Evolutionary conservation across 768 basidiomycete genomes (phyloP).

Genomic region (Trametes villosa): DNA sequence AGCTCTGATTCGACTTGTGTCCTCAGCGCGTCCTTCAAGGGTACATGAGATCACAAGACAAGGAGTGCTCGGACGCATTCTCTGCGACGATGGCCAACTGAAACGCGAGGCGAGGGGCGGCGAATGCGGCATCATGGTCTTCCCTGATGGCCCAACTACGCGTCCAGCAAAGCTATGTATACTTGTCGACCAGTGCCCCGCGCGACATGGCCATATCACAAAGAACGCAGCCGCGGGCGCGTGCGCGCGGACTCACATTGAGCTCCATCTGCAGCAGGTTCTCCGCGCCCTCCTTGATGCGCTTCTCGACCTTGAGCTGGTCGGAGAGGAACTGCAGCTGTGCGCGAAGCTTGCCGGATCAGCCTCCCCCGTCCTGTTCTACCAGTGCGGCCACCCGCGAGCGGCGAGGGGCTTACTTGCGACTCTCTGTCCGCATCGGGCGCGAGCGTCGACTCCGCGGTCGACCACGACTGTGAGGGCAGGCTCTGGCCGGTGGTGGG

Average conservation of each 20-base stretch:
- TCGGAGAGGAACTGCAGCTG: conserved; percentile 67
- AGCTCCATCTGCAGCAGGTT: conserved; percentile 76
- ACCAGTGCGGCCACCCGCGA: neutral
- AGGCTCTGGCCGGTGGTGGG: conserved; percentile 8
- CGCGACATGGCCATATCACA: neutral
- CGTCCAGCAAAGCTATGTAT: neutral
- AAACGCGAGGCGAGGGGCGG: too few species aligned
- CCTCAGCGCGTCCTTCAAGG: conserved; percentile 62
- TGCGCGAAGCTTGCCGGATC: neutral
- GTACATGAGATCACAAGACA: neutral
- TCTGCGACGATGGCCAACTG: neutral
- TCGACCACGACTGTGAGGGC: neutral
- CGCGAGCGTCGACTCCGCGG: neutral
- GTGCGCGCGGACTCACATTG: conserved; percentile 42
- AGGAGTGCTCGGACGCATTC: neutral
- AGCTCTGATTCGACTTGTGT: conserved; percentile 78
- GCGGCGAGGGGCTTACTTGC: conserved; percentile 2
- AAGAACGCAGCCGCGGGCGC: neutral
- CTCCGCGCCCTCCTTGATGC: conserved; percentile 92
- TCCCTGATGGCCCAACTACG: neutral
- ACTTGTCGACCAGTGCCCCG: neutral
- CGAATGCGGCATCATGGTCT: neutral
- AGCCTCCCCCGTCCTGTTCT: neutral
- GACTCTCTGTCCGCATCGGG: conserved; percentile 8
- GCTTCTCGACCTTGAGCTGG: conserved; percentile 73